Percentiles rank a stretch among this genome's conserved stretches.
Evolutionary conservation across 1,139 yeast species (phyloP).

Genomic region (Blastobotrys proliferans): DNA sequence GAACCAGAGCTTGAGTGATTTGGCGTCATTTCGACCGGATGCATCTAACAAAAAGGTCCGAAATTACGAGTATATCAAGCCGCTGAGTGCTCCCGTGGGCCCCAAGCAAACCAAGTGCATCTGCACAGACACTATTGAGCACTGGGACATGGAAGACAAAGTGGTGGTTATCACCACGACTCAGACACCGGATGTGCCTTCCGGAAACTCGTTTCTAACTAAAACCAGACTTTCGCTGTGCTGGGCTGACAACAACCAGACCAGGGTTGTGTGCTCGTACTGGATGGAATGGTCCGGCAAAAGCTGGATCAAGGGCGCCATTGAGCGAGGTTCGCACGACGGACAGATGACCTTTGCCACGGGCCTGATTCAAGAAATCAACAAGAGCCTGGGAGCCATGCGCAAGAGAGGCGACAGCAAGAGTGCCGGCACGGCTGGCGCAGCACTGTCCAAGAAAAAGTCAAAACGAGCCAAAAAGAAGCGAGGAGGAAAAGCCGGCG

Average conservation of each 20-base stretch:
- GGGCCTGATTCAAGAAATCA: slow-evolving; percentile 55
- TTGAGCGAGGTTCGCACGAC: slow-evolving; percentile 86
- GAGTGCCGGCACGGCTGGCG: slow-evolving; percentile 28
- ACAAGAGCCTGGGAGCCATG: slow-evolving; percentile 40
- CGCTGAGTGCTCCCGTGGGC: slow-evolving; percentile 78
- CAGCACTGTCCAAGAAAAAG: neutral
- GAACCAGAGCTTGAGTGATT: slow-evolving; percentile 60
- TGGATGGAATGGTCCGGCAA: slow-evolving; percentile 87
- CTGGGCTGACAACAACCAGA: slow-evolving; percentile 74
- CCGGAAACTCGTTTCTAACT: slow-evolving; percentile 77
- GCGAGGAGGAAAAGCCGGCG: neutral
- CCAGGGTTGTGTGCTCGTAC: slow-evolving; percentile 62
- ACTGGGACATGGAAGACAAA: slow-evolving; percentile 54
- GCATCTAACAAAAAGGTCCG: slow-evolving; percentile 44
- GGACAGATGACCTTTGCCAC: slow-evolving; percentile 79
- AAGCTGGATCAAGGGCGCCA: slow-evolving; percentile 85
- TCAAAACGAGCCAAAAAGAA: slow-evolving; percentile 4
- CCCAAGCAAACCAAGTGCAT: slow-evolving; percentile 90
- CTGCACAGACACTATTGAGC: slow-evolving; percentile 66
- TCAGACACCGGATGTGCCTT: slow-evolving; percentile 91
- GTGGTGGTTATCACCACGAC: slow-evolving; percentile 65
- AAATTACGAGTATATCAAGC: slow-evolving; percentile 70
- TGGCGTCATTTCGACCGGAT: slow-evolving; percentile 46
- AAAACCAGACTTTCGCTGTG: slow-evolving; percentile 59
- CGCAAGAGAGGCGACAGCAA: slow-evolving; percentile 3